phyloP scores from a whole-genome alignment of 1,284 basidiomycete genomes.

The Leccinum subspadiceum region DNA sequence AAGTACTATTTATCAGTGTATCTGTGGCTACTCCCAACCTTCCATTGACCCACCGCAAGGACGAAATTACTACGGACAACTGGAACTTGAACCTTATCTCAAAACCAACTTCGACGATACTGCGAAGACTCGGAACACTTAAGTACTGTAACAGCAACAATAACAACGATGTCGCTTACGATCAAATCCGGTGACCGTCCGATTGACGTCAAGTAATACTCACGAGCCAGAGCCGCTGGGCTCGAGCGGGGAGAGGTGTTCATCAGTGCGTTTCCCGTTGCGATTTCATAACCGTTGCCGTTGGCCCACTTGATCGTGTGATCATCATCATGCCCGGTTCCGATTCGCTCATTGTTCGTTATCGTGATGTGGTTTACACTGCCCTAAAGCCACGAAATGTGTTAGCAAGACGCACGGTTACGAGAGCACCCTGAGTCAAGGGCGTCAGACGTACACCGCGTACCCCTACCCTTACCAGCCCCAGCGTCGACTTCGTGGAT shows the following conservation, averaged over 20 bases:
- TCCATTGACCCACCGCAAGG: too few species aligned
- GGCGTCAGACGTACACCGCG: slow-evolving; percentile 35
- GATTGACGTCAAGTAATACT: slow-evolving; percentile 38
- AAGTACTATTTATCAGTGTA: too few species aligned
- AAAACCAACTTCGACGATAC: slow-evolving; percentile 7
- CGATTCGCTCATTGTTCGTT: background rate
- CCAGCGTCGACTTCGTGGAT: too few species aligned
- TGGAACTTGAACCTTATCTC: background rate
- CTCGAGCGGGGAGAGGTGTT: slow-evolving; percentile 57
- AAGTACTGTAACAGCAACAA: background rate
- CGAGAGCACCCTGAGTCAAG: slow-evolving; percentile 47
- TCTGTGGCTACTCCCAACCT: too few species aligned
- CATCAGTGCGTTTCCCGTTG: slow-evolving; percentile 54
- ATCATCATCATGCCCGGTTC: background rate
- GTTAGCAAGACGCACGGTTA: slow-evolving; percentile 54
- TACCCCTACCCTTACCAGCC: too few species aligned
- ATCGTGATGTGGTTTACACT: background rate
- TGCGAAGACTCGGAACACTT: background rate
- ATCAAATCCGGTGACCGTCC: slow-evolving; percentile 30
- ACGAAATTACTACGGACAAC: background rate
- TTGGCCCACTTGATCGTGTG: background rate
- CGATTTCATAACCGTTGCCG: background rate
- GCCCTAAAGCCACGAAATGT: slow-evolving; percentile 58
- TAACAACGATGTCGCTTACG: slow-evolving; percentile 25
- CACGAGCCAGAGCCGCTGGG: slow-evolving; percentile 37